A percentile compares a stretch with the other conserved stretches of the same genome.
Evolutionary conservation across 208 protist species (phyloP).

Genomic region (Leishmania amazonensis): DNA sequence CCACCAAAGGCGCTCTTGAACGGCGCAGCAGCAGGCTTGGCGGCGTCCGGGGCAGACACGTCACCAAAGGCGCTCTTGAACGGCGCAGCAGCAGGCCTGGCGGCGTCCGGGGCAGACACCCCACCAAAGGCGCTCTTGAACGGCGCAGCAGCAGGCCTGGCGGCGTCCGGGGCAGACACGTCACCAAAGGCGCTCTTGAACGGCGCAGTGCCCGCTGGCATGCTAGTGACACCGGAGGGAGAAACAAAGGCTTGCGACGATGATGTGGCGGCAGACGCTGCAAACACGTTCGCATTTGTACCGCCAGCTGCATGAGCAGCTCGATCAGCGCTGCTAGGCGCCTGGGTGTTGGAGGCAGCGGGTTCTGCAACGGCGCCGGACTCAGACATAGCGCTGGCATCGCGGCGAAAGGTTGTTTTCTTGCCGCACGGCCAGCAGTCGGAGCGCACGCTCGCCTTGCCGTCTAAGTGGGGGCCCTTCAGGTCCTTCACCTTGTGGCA

Average conservation of each 20-base stretch:
- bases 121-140: background rate
- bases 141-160: background rate
- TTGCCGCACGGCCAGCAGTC: constrained; percentile 3
- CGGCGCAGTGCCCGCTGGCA: background rate
- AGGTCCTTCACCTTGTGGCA: constrained; percentile 1
- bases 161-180: no score
- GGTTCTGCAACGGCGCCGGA: background rate
- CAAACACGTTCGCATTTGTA: no score
- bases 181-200: no score
- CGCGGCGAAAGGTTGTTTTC: background rate
- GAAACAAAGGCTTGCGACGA: background rate
- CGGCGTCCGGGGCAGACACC: background rate
- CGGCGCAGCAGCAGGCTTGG: background rate
- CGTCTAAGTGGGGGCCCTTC: background rate
- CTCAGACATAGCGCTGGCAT: background rate
- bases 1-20: background rate
- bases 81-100: background rate
- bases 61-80: constrained; percentile 1
- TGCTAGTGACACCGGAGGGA: background rate
- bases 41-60: background rate
- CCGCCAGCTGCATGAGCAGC: no score
- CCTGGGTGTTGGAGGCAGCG: no score
- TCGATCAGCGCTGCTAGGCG: no score
- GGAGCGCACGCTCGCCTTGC: background rate
- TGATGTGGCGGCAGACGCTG: no score